Percentiles rank a stretch among this genome's conserved stretches.
Evolutionary conservation across 2,329 filamentous ascomycete species (phyloP).

Genomic region (Paecilomyces dactylethromorphus): DNA sequence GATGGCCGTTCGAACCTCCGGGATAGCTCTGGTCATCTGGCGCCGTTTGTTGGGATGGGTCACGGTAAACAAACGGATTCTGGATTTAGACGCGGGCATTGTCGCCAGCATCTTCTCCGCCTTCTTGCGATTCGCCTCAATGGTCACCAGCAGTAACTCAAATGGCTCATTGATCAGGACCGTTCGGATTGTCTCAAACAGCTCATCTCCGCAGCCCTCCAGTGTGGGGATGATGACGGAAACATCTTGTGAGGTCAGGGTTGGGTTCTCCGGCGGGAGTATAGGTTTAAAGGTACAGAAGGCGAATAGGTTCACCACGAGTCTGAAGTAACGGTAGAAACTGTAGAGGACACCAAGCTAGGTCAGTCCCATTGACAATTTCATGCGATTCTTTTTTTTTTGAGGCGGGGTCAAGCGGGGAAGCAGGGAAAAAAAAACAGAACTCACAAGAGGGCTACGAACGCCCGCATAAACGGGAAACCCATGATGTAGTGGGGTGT

Average conservation of each 20-base stretch:
- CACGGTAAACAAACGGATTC: conserved; percentile 68
- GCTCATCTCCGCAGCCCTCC: conserved; percentile 75
- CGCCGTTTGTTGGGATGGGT: conserved; percentile 90
- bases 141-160: conserved; percentile 78
- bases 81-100: conserved; percentile 53
- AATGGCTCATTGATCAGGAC: conserved; percentile 51
- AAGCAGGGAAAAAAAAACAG: neutral
- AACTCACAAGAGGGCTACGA: conserved; percentile 37
- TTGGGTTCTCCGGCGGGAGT: conserved; percentile 73
- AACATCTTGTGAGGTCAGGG: conserved; percentile 72
- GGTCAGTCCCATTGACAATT: neutral
- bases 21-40: conserved; percentile 86
- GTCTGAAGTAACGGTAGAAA: conserved; percentile 78
- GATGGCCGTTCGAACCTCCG: conserved; percentile 73
- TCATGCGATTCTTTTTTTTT: neutral
- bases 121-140: conserved; percentile 67
- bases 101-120: conserved; percentile 55
- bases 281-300: conserved; percentile 85
- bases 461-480: conserved; percentile 33
- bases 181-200: conserved; percentile 67
- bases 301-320: conserved; percentile 76
- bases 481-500: conserved; percentile 18
- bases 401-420: neutral
- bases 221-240: conserved; percentile 93
- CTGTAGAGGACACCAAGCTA: conserved; percentile 39